Percentiles rank a stretch among this genome's conserved stretches.
Evolutionary conservation across 2,329 filamentous ascomycete genomes (phyloP).

Genomic region (Stachybotrys echinatus): DNA sequence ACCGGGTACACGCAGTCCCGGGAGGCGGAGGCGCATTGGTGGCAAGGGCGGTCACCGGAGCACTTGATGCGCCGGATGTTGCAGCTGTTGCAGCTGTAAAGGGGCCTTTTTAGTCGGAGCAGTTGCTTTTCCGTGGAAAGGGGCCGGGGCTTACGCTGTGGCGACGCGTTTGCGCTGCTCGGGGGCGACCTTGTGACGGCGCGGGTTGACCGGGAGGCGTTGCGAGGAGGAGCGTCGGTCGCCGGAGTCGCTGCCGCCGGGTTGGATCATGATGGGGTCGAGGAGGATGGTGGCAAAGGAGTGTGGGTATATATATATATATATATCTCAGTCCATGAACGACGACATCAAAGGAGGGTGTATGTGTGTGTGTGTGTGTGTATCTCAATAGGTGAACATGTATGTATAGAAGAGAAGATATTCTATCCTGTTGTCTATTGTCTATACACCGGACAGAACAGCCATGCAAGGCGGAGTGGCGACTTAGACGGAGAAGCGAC

Average conservation of each 20-base stretch:
- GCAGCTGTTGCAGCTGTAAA: conserved; percentile 44
- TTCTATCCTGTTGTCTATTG: neutral
- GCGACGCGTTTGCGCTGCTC: conserved; percentile 43
- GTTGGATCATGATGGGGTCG: conserved; percentile 13
- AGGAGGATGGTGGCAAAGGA: neutral
- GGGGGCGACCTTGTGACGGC: conserved; percentile 40
- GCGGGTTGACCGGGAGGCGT: conserved; percentile 44
- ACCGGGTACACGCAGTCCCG: conserved; percentile 43
- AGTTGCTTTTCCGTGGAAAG: conserved; percentile 1
- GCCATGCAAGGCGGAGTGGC: neutral
- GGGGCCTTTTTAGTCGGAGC: neutral
- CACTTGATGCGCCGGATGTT: conserved; percentile 48
- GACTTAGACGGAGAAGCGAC: neutral
- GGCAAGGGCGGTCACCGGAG: conserved; percentile 43
- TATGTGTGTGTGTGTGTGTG: too few relatives aligned
- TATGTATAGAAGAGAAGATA: neutral
- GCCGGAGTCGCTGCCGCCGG: conserved; percentile 9
- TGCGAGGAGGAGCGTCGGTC: conserved; percentile 19
- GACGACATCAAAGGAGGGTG: neutral
- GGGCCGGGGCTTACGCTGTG: conserved; percentile 36
- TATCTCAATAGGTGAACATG: too few relatives aligned
- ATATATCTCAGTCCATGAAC: too few relatives aligned
- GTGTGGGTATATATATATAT: neutral
- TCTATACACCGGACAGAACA: neutral
- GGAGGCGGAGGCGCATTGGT: conserved; percentile 35